Base-by-base conservation (phyloP, 2,329 filamentous ascomycete genomes). In the Colletotrichum salicis region DNA sequence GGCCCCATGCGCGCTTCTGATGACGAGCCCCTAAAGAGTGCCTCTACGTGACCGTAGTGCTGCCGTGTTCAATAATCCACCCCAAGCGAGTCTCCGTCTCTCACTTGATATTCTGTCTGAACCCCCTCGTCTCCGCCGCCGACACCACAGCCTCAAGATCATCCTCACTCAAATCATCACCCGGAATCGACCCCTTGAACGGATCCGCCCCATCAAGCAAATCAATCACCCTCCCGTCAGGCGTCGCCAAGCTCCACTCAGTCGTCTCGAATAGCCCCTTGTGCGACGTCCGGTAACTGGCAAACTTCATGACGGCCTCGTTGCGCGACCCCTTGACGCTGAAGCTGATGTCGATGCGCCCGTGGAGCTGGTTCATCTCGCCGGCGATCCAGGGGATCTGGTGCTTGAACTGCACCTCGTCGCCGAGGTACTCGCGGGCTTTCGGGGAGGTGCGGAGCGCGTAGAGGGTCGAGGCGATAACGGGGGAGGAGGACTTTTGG, bases 281-380 rank as follows among this genome's bases (percentile, higher is more conserved):
- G 69, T 85, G 76, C 8, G 82, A 83, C 76, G 88, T 91, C 79
- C 96, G 88, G 79, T 89, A 86, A 84, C 94, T 96, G 76, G 87
- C 89, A 82, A 99, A 97, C 78, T 90, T 89, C 89, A 98, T 96
- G 79, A 90, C 87, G 8, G 91, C 96, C 76, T 86, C 84, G 70
- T 83, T 85, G 79, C 87, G 91, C 35, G 90, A 94, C 52, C 96
- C 96, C 83, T 93, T 94, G 33, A 99, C 96, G 83, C 90, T 88
- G 82, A 97, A 98, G 67, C 84, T 85, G 71, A 99, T 94, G 86
- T 98, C 88, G 80, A 99, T 97, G 77, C 90, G 87, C 29, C 96
- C 96, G 82, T 96, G 94, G 80, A 98, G 84, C 86, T 97, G 96
- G 84, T 98, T 97, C 88, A 99, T 93, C 85, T 94, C 91, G 73